These are phyloP conservation scores for Claviceps capensis DNA, from an alignment of 2,329 filamentous ascomycete genomes.

Conservation along the genomic window DNA sequence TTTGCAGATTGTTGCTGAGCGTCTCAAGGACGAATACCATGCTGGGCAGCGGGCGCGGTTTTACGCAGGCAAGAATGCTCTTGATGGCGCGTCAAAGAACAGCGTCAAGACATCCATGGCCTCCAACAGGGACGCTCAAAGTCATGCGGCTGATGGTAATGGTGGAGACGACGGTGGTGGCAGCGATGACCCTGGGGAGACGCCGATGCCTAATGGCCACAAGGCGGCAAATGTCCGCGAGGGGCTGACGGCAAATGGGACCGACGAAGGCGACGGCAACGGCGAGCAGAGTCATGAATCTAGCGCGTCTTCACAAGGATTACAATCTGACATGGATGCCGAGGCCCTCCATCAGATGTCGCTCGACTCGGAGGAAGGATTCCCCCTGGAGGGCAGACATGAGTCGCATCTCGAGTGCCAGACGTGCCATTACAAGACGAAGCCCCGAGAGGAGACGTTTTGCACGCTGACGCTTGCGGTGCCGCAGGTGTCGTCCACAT, in stretches of 20 bases:
- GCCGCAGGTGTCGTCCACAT: slow-evolving; percentile 67
- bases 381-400: slow-evolving; percentile 81
- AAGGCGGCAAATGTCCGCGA: neutral
- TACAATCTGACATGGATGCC: neutral
- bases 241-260: neutral
- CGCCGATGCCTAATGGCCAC: neutral
- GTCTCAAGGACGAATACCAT: slow-evolving; percentile 87
- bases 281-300: neutral
- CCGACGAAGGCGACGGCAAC: neutral
- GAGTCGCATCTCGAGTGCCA: slow-evolving; percentile 94
- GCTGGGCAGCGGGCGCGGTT: slow-evolving; percentile 63
- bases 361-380: slow-evolving; percentile 50
- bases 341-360: slow-evolving; percentile 8
- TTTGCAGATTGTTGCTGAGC: slow-evolving; percentile 81
- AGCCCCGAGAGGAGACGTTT: slow-evolving; percentile 69
- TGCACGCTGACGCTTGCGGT: slow-evolving; percentile 88
- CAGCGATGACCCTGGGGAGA: slow-evolving; percentile 9
- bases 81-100: slow-evolving; percentile 7
- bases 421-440: slow-evolving; percentile 80
- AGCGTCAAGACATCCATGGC: neutral
- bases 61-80: slow-evolving; percentile 29
- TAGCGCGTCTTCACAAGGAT: neutral
- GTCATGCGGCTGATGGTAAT: slow-evolving; percentile 9
- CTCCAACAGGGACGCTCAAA: neutral
- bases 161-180: slow-evolving; percentile 10